Percentiles rank a stretch among this genome's conserved stretches.
Evolutionary conservation across 2,329 filamentous ascomycete species (phyloP).

Genomic region (Diaporthe citrichinensis): DNA sequence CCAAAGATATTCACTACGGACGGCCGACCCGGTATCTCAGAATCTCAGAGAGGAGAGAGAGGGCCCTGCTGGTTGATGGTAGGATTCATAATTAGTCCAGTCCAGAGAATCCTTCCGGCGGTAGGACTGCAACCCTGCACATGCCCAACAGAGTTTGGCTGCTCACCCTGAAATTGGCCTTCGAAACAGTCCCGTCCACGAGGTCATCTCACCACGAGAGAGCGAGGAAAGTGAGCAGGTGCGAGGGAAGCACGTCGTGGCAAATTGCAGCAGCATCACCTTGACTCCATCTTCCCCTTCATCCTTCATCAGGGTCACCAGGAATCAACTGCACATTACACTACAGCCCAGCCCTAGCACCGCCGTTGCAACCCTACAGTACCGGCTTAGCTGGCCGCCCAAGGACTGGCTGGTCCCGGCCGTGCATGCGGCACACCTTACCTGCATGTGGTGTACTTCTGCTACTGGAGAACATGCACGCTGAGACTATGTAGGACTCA

Average conservation of each 20-base stretch:
- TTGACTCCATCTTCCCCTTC: not conserved
- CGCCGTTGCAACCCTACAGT: constrained; percentile 22
- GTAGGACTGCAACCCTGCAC: constrained; percentile 30
- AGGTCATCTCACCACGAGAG: not conserved
- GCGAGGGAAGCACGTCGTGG: not conserved
- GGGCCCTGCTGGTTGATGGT: not conserved
- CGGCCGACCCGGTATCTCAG: constrained; percentile 6
- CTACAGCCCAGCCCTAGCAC: constrained; percentile 26
- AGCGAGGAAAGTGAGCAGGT: not conserved
- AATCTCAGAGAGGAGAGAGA: not conserved
- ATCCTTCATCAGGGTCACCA: constrained; percentile 21
- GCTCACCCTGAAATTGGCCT: constrained; percentile 4
- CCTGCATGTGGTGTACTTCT: constrained; percentile 8
- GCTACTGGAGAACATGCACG: constrained; percentile 10
- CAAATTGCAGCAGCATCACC: constrained; percentile 5
- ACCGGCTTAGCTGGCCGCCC: constrained; percentile 4
- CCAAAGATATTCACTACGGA: not conserved
- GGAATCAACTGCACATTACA: not conserved
- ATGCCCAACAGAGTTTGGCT: constrained; percentile 16
- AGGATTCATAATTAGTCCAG: constrained; percentile 6
- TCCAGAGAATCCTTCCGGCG: constrained; percentile 35
- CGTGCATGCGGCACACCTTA: constrained; percentile 12
- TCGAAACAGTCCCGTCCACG: not conserved
- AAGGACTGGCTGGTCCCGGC: constrained; percentile 25
- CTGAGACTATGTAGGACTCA: constrained; percentile 2